Percentiles rank a stretch among this genome's conserved stretches.
Conservation (phyloP, 1,139 yeast species). For the Lodderomyces orthopsilosis region DNA sequence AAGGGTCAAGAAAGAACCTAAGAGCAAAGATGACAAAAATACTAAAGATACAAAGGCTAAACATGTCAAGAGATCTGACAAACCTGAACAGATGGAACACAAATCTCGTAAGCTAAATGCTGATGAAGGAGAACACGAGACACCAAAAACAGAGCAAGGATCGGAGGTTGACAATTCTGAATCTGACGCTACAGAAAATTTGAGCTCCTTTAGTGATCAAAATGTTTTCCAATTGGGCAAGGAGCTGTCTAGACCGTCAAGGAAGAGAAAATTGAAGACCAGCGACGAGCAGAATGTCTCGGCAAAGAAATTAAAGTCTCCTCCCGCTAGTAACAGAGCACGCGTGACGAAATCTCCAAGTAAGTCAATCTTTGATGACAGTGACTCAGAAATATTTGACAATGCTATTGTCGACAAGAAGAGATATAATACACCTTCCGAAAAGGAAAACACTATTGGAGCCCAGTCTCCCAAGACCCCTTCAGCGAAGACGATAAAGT, state of each 20-base stretch:
- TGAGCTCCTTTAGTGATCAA: conserved; percentile 33
- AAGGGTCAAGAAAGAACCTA: not conserved
- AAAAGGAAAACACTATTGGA: conserved; percentile 6
- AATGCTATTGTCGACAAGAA: conserved; percentile 2
- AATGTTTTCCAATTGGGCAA: conserved; percentile 39
- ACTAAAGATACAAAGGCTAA: not conserved
- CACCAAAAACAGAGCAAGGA: not conserved
- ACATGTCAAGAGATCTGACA: not conserved
- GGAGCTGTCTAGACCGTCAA: conserved; percentile 2
- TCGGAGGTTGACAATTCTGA: not conserved
- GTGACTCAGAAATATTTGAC: conserved; percentile 8
- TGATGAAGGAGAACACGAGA: not conserved
- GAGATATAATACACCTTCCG: not conserved
- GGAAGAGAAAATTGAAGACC: conserved; percentile 2
- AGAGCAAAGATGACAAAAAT: not conserved
- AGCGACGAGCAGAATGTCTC: not conserved
- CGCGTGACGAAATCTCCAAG: conserved; percentile 3
- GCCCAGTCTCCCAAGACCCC: conserved; percentile 4
- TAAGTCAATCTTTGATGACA: conserved; percentile 16
- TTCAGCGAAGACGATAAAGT: not conserved
- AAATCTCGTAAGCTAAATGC: not conserved
- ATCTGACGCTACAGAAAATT: conserved; percentile 1
- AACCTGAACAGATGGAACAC: not conserved
- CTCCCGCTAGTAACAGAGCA: not conserved
- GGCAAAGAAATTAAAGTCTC: conserved; percentile 2